Evolutionary conservation across 2,329 filamentous ascomycete genomes (phyloP).

Genomic region (Microcyclosporella mali): DNA sequence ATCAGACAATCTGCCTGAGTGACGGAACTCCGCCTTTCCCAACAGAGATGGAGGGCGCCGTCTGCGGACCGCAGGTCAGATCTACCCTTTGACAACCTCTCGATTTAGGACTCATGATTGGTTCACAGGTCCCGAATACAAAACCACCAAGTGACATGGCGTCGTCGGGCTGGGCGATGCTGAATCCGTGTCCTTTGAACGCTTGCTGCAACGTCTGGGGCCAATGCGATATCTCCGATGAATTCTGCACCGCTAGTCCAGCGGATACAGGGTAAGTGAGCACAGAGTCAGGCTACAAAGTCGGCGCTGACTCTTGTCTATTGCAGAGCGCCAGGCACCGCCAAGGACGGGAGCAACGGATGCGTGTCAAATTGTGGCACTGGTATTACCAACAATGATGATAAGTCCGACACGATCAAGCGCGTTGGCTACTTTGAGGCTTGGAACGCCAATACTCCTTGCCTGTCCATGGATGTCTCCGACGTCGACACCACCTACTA

Average conservation of each 20-base stretch:
- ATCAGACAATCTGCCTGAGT: conserved; percentile 41
- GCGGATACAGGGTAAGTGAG: conserved; percentile 36
- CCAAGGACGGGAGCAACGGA: conserved; percentile 4
- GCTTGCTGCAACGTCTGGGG: conserved; percentile 42
- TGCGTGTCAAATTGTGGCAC: conserved; percentile 41
- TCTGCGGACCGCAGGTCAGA: conserved; percentile 44
- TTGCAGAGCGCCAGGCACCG: conserved; percentile 36
- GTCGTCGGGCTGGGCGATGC: conserved; percentile 26
- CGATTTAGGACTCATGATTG: no score
- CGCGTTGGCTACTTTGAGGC: conserved; percentile 33
- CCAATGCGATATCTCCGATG: conserved; percentile 41
- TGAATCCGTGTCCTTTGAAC: conserved; percentile 34
- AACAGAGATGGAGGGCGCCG: conserved; percentile 31
- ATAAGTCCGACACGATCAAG: conserved; percentile 5
- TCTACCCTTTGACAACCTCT: no score
- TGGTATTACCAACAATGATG: conserved; percentile 28
- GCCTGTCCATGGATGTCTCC: not conserved
- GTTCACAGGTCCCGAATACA: conserved; percentile 34
- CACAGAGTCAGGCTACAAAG: conserved; percentile 28
- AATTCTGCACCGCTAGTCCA: conserved; percentile 38
- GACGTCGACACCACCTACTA: conserved; percentile 8
- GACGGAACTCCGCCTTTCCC: conserved; percentile 40
- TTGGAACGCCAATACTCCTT: conserved; percentile 23
- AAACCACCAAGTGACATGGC: conserved; percentile 20
- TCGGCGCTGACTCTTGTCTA: conserved; percentile 41